These are phyloP conservation scores for Pleurotus ostreatus DNA, from an alignment of 768 basidiomycete genomes.

Conservation along the genomic window DNA sequence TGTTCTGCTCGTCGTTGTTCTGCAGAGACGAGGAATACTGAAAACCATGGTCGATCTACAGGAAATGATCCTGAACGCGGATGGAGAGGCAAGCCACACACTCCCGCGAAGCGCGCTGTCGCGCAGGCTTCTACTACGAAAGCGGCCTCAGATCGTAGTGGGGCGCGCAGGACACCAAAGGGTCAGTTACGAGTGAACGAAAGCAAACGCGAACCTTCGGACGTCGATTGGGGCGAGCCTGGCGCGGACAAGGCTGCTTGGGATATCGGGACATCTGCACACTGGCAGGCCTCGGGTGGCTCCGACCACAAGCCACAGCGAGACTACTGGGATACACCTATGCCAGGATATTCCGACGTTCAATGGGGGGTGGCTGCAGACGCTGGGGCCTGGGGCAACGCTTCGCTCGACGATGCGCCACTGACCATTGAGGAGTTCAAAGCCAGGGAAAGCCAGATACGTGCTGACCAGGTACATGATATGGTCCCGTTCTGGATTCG, in stretches of 20 bases:
- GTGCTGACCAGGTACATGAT: conserved; percentile 44
- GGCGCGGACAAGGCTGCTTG: background rate
- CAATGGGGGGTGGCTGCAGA: conserved; percentile 13
- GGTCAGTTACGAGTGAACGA: too few relatives aligned
- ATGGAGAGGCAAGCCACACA: too few relatives aligned
- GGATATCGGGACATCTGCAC: background rate
- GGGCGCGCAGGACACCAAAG: too few relatives aligned
- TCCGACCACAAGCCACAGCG: background rate
- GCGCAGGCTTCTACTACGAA: too few relatives aligned
- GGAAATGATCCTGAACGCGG: too few relatives aligned
- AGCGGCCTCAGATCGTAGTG: too few relatives aligned
- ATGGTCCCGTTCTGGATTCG: conserved; percentile 52
- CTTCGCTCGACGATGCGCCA: conserved; percentile 15
- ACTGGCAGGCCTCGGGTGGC: too few relatives aligned
- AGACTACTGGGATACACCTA: background rate
- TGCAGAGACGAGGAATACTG: too few relatives aligned
- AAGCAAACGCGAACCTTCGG: too few relatives aligned
- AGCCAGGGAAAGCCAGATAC: conserved; percentile 22
- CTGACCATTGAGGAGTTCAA: conserved; percentile 25
- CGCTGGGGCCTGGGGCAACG: conserved; percentile 19
- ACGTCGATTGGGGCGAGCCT: background rate
- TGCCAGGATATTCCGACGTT: background rate
- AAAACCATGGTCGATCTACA: too few relatives aligned
- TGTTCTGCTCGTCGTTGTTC: too few relatives aligned
- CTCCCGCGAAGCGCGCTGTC: too few relatives aligned